A percentile compares a stretch with the other conserved stretches of the same genome.
phyloP scores from a whole-genome alignment of 768 basidiomycete genomes.

The Tephrocybe sp. region DNA sequence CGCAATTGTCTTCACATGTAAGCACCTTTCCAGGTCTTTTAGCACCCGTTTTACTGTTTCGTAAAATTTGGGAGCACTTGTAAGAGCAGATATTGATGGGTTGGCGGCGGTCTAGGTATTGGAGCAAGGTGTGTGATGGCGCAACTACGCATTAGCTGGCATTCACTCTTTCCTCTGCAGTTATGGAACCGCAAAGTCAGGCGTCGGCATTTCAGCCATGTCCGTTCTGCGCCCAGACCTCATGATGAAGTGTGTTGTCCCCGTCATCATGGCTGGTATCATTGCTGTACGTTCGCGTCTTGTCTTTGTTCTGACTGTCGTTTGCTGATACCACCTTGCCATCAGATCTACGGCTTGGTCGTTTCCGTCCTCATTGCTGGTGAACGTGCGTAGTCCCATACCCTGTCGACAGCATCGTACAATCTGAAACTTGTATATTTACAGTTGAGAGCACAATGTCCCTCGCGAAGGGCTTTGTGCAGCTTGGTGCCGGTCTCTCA shows the following conservation, averaged over 20 bases:
- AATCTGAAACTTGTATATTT: background rate
- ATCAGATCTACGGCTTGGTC: conserved; percentile 94
- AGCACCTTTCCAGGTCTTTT: conserved; percentile 31
- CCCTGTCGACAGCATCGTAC: background rate
- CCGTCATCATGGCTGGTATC: conserved; percentile 99
- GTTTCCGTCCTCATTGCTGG: conserved; percentile 96
- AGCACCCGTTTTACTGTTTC: background rate
- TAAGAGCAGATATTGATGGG: conserved; percentile 8
- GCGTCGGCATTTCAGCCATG: conserved; percentile 97
- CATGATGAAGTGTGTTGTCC: conserved; percentile 98
- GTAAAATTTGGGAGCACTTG: background rate
- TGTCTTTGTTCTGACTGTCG: background rate
- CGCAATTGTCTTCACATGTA: conserved; percentile 97
- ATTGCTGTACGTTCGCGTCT: conserved; percentile 78
- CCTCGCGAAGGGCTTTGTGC: conserved; percentile 90
- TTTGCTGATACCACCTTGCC: background rate
- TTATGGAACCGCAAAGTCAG: conserved; percentile 99
- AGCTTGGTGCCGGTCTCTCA: conserved; percentile 90
- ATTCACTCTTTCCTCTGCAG: conserved; percentile 36
- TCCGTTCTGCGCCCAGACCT: conserved; percentile 93
- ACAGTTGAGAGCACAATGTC: conserved; percentile 78
- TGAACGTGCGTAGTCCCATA: conserved; percentile 59
- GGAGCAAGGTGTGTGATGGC: conserved; percentile 69
- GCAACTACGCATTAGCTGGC: conserved; percentile 17
- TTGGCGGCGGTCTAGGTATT: conserved; percentile 51